Base-by-base conservation (phyloP, 768 basidiomycete genomes). In the Austroboletus festivus region DNA sequence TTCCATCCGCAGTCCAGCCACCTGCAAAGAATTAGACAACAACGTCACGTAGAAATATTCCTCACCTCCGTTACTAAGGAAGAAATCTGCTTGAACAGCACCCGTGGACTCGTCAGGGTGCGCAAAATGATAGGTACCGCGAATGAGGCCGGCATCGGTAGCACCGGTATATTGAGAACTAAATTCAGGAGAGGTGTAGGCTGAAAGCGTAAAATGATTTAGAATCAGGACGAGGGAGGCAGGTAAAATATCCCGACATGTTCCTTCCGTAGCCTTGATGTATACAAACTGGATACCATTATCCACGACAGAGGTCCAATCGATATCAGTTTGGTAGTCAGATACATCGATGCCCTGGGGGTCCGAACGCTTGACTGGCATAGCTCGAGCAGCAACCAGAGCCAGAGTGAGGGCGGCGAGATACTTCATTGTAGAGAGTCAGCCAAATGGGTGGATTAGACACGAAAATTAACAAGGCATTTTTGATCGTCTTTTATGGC, bases 241-340 rank as follows among this genome's bases (percentile, higher is more conserved):
- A 13, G 15, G 38, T 12, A 23, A 0, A 44, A 47, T 42, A 8
- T 56, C 69, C 47, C 43, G 39, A 81, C 80, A 59, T n/a, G 72
- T 81, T 10, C 77, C 77, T 59, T 85, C 82, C 3, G 83, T 85
- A 11, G 82, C 83, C 60, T 85, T 85, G 74, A 86, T 84, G 58
- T 74, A 85, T 3, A 68, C 79, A 54, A 82, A 85, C 12, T 68
- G 48, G 30, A 82, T 61, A 4, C 79, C 82, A 50, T 78, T 78
- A 12, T 72, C 61, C 51, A 68, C 73, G 52, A 82, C 77, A 3
- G 71, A 69, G 33, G 57, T 66, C 80, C 80, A 84, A 59, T 82
- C 67, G 34, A 85, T 62, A 52, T 53, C 57, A 11, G 71, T 57
- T 50, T 84, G 82, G 38, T 68, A 75, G 57, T 58, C 43, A 10